Conservation (phyloP, 140 eudicot species). For the Anethum foeniculum region DNA sequence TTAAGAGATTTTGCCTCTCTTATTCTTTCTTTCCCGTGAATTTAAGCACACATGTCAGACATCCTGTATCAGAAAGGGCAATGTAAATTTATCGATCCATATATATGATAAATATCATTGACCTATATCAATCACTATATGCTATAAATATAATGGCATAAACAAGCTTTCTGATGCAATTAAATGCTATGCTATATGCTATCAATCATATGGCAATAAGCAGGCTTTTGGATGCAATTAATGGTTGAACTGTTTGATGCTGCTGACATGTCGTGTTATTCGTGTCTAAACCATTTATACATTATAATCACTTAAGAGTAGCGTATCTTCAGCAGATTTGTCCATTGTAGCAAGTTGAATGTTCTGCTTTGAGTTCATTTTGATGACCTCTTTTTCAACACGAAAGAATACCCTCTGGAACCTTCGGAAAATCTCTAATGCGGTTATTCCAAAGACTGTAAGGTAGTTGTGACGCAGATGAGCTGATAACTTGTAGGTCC, state of each 20-base stretch:
- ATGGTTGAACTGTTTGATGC: neutral
- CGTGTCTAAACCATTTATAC: conserved; percentile 28
- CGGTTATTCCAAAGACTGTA: conserved; percentile 61
- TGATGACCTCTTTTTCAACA: conserved; percentile 88
- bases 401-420: conserved; percentile 93
- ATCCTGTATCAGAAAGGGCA: no score
- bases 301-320: conserved; percentile 52
- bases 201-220: neutral
- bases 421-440: conserved; percentile 75
- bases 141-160: no score
- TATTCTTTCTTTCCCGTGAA: no score
- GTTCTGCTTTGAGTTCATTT: conserved; percentile 48
- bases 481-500: conserved; percentile 96
- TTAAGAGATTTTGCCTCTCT: no score
- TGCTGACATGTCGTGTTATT: neutral
- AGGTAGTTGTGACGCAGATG: conserved; percentile 90
- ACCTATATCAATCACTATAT: no score
- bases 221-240: neutral
- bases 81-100: no score
- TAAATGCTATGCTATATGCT: no score
- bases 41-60: no score
- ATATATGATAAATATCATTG: no score
- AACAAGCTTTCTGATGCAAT: no score
- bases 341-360: conserved; percentile 38
- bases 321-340: conserved; percentile 40